phyloP scores from a whole-genome alignment of 73 alveolate genomes.

The Breviolum minutum region DNA sequence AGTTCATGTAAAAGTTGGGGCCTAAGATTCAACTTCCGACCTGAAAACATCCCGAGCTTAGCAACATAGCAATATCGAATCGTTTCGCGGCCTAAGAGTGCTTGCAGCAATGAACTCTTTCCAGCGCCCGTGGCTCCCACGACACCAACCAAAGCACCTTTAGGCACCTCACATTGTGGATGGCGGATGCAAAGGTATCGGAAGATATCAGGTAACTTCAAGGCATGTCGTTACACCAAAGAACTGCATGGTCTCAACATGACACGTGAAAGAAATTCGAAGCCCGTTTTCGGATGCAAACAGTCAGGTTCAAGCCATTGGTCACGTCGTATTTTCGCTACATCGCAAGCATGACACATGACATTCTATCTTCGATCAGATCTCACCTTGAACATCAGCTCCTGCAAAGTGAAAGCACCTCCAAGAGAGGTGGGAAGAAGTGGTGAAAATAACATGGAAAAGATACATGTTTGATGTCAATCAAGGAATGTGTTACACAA shows the following conservation, averaged over 20 bases:
- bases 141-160: conserved; percentile 57
- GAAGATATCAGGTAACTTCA: neutral
- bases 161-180: neutral
- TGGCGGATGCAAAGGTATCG: neutral
- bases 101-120: conserved; percentile 72
- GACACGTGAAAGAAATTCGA: too few relatives aligned
- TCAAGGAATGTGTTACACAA: too few relatives aligned
- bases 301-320: too few relatives aligned
- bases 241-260: too few relatives aligned
- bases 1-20: too few relatives aligned
- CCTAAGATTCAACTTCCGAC: neutral
- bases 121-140: conserved; percentile 91
- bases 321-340: too few relatives aligned
- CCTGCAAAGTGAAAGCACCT: conserved; percentile 12
- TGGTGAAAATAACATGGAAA: neutral
- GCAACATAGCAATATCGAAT: neutral
- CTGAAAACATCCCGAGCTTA: neutral
- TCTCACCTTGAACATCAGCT: conserved; percentile 1
- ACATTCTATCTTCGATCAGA: too few relatives aligned
- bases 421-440: neutral
- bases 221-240: neutral
- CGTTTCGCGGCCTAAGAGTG: conserved; percentile 24
- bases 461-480: neutral
- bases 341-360: too few relatives aligned
- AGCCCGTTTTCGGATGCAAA: too few relatives aligned